Evolutionary conservation across 2,329 filamentous ascomycete species (phyloP).

Genomic region (Dactylellina parvicollis): DNA sequence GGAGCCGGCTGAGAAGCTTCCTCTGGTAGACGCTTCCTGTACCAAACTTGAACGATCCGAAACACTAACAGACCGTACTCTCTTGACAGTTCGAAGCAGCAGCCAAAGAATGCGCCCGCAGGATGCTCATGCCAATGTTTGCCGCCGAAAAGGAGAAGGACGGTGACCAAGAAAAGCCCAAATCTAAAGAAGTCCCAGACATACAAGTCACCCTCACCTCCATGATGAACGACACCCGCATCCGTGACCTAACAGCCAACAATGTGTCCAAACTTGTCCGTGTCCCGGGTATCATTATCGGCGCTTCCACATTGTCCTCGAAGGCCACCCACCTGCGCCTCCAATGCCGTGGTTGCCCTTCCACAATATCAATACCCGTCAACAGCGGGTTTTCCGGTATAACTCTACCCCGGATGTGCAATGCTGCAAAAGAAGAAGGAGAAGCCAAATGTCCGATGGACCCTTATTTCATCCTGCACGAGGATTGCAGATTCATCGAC

Average conservation of each 20-base stretch:
- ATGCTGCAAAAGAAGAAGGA: slow-evolving; percentile 69
- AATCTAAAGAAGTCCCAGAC: slow-evolving; percentile 84
- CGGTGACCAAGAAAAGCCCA: too few species aligned
- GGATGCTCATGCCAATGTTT: slow-evolving; percentile 83
- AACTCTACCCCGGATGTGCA: slow-evolving; percentile 82
- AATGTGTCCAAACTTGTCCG: slow-evolving; percentile 94
- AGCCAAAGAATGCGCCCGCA: slow-evolving; percentile 87
- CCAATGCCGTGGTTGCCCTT: slow-evolving; percentile 85
- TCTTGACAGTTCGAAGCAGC: slow-evolving; percentile 89
- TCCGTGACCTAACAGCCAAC: slow-evolving; percentile 90
- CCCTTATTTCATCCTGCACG: slow-evolving; percentile 94
- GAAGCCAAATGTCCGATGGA: slow-evolving; percentile 85
- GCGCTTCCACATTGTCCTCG: slow-evolving; percentile 93
- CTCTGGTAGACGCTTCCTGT: too few species aligned
- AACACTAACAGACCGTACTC: too few species aligned
- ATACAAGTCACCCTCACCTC: slow-evolving; percentile 97
- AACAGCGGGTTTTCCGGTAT: slow-evolving; percentile 88
- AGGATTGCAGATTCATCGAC: slow-evolving; percentile 93
- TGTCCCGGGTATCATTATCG: slow-evolving; percentile 97
- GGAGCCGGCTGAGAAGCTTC: slow-evolving; percentile 91
- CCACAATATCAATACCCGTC: slow-evolving; percentile 75
- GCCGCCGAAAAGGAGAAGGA: slow-evolving; percentile 69
- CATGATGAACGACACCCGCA: slow-evolving; percentile 86
- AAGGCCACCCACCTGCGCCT: slow-evolving; percentile 89
- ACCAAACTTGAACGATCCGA: too few species aligned